Conservation (phyloP, 2,329 filamentous ascomycete species). For the Talaromyces sp. region DNA sequence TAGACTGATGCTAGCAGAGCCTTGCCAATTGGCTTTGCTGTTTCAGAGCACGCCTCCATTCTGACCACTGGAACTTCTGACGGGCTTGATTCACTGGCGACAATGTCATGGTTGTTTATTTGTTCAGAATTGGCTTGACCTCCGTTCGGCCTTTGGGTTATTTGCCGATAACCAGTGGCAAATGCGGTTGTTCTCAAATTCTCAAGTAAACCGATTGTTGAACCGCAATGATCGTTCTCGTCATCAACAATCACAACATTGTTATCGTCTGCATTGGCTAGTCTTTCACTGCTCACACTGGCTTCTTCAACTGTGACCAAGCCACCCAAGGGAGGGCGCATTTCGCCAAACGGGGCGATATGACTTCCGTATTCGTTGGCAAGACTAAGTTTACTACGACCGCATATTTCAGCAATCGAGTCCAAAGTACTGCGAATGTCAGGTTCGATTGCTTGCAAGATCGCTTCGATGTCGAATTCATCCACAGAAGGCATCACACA, state of each 20-base stretch:
- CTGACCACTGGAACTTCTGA: not conserved
- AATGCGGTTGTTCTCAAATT: conserved; percentile 22
- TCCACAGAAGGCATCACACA: conserved; percentile 42
- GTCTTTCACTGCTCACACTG: conserved; percentile 31
- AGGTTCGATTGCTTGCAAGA: conserved; percentile 52
- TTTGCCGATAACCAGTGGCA: conserved; percentile 15
- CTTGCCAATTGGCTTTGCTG: conserved; percentile 21
- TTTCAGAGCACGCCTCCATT: conserved; percentile 22
- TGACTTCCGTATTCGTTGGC: conserved; percentile 60
- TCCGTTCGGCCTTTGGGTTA: conserved; percentile 1
- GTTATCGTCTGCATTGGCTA: conserved; percentile 33
- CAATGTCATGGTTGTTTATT: not conserved
- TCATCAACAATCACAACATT: conserved; percentile 19
- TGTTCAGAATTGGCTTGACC: not conserved
- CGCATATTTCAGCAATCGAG: conserved; percentile 59
- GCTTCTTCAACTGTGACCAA: conserved; percentile 41
- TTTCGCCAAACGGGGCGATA: conserved; percentile 57
- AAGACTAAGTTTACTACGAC: conserved; percentile 55
- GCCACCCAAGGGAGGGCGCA: conserved; percentile 34
- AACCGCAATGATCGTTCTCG: conserved; percentile 30
- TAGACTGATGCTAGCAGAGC: conserved; percentile 23
- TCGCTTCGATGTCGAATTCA: conserved; percentile 52
- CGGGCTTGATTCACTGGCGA: not conserved
- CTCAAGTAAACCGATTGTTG: conserved; percentile 34
- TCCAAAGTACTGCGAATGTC: conserved; percentile 55